Evolutionary conservation across 176 grass and related monocot genomes (phyloP), one percentile per base, ranked within the genome.

Genomic region (Zoysia pacifica): DNA sequence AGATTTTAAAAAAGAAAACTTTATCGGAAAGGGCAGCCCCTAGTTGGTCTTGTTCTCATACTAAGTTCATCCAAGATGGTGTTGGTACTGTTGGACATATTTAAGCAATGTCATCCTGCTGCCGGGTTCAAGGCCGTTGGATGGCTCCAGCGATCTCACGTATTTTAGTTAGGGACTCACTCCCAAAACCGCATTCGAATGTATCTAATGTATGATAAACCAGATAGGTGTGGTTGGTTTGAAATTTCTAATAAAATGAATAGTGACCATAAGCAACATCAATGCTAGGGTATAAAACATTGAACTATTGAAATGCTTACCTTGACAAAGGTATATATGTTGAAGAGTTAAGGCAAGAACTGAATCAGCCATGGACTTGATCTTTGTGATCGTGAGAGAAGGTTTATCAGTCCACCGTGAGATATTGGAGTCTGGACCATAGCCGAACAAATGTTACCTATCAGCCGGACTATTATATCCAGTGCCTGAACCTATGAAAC

Each of bases 121-220:
- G 56, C 28, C 28, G 28, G 28, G 59, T 72, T 73, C 74, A 51
- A 3, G 8, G 35, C 28, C 28, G 28, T 28, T 28, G 28, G 28
- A 28, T 28, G 28, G 28, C 28, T 28, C n/a, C n/a, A n/a, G n/a
- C n/a, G n/a, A n/a, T n/a, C n/a, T n/a, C 40, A 48, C 48, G 76
- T 77, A 38, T 71, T 48, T 65, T 81, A 65, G 59, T 42, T 89
- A 81, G 66, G 67, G 78, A 53, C 85, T 67, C 12, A 8, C 49
- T 11, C 43, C 28, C 35, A 77, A 38, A 40, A 38, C 15, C 3
- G 42, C 45, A 72, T 16, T 73, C 65, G 5, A 56, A 46, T 85
- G 82, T 35, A 9, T 78, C 28, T 28, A 58, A 70, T 82, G 73
- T 28, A 28, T 10, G 60, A 28, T 60, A 70, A 13, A 10, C 2